These are phyloP conservation scores for Plenodomus tracheiphilus DNA, from an alignment of 2,329 filamentous ascomycete genomes.

Conservation along the genomic window DNA sequence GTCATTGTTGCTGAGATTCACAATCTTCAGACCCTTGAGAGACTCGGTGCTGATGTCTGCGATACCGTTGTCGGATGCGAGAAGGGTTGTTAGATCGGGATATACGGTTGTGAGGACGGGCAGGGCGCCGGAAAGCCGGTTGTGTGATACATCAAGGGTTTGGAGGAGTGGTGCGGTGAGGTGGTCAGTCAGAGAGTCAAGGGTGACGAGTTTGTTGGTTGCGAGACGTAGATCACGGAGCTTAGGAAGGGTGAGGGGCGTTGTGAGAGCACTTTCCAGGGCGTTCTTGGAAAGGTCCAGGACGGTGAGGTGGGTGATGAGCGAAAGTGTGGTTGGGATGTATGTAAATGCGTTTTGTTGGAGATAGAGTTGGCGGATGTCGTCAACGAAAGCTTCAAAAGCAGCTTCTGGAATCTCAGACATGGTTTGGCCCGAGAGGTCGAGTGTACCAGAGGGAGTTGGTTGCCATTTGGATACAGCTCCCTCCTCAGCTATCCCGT, in stretches of 20 bases:
- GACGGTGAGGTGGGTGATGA: constrained; percentile 70
- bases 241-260: constrained; percentile 67
- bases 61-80: constrained; percentile 80
- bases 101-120: constrained; percentile 69
- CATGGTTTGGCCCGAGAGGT: constrained; percentile 48
- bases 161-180: constrained; percentile 75
- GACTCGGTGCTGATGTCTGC: constrained; percentile 71
- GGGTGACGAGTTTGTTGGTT: constrained; percentile 68
- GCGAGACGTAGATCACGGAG: constrained; percentile 78
- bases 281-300: constrained; percentile 81
- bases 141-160: constrained; percentile 79
- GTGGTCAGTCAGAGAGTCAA: constrained; percentile 66
- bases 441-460: constrained; percentile 44
- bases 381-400: constrained; percentile 50
- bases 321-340: constrained; percentile 70
- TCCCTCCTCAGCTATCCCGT: constrained; percentile 2
- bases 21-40: constrained; percentile 72
- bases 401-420: constrained; percentile 46
- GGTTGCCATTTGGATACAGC: constrained; percentile 30
- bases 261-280: constrained; percentile 50
- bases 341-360: constrained; percentile 75
- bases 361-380: constrained; percentile 65
- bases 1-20: constrained; percentile 84
- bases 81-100: constrained; percentile 69
- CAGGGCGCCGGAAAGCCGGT: constrained; percentile 71